Conservation (phyloP, 202 grass and related monocot genomes). For the Carex arenaria region DNA sequence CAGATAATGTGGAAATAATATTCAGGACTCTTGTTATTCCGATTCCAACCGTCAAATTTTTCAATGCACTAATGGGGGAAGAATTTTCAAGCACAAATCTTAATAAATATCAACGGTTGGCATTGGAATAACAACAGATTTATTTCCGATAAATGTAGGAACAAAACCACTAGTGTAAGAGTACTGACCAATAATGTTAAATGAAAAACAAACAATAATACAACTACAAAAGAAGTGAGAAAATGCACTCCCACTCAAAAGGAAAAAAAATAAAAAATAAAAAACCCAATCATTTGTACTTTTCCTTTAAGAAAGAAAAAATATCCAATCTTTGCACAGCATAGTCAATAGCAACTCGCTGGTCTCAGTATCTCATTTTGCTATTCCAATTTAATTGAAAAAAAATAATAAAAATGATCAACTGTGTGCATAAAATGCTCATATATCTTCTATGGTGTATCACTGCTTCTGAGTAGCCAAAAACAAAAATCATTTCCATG, state of each 20-base stretch:
- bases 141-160: background rate
- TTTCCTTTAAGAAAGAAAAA: background rate
- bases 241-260: background rate
- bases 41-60: too few relatives aligned
- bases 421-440: background rate
- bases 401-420: constrained; percentile 12
- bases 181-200: constrained; percentile 3
- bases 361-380: constrained; percentile 11
- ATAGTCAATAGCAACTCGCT: background rate
- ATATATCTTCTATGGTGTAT: constrained; percentile 11
- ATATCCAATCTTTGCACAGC: background rate
- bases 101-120: too few relatives aligned
- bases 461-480: background rate
- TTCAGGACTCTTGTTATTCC: too few relatives aligned
- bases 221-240: background rate
- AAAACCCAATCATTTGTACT: background rate
- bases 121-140: too few relatives aligned
- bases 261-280: background rate
- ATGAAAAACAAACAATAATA: background rate
- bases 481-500: constrained; percentile 69
- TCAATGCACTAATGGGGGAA: too few relatives aligned
- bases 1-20: too few relatives aligned
- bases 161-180: background rate
- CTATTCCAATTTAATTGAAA: constrained; percentile 18
- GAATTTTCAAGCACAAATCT: too few relatives aligned